These are phyloP conservation scores for Mortierella sp. DNA, from an alignment of 371 early-diverging fungal species.

Conservation along the genomic window DNA sequence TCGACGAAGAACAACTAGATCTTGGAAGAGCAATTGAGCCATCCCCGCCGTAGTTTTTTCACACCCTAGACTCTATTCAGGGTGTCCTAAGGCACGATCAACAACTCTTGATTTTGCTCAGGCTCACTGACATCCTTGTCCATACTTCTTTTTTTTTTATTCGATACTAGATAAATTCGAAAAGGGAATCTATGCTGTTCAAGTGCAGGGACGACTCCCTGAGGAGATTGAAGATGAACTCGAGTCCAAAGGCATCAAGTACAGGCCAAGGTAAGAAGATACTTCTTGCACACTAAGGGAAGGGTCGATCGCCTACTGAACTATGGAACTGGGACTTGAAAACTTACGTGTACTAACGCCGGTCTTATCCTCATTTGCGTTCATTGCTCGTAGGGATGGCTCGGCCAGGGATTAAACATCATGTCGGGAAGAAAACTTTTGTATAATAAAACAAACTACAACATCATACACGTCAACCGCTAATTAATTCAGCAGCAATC, in stretches of 20 bases:
- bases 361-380: neutral
- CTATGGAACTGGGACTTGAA: too few species aligned
- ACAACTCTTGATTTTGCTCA: neutral
- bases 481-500: neutral
- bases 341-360: neutral
- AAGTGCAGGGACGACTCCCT: conserved; percentile 91
- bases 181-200: conserved; percentile 92
- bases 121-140: too few species aligned
- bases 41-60: neutral
- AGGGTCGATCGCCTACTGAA: too few species aligned
- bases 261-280: conserved; percentile 74
- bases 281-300: neutral
- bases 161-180: conserved; percentile 76
- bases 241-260: conserved; percentile 82
- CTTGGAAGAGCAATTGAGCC: neutral
- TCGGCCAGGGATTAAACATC: conserved; percentile 44
- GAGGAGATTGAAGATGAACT: conserved; percentile 89
- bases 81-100: neutral
- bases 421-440: neutral
- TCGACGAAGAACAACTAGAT: neutral
- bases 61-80: neutral
- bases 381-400: conserved; percentile 35
- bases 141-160: too few species aligned
- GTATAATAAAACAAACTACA: neutral
- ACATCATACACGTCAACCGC: neutral